phyloP scores from a whole-genome alignment of 139 green algal species.

The Trebouxia sp. region DNA sequence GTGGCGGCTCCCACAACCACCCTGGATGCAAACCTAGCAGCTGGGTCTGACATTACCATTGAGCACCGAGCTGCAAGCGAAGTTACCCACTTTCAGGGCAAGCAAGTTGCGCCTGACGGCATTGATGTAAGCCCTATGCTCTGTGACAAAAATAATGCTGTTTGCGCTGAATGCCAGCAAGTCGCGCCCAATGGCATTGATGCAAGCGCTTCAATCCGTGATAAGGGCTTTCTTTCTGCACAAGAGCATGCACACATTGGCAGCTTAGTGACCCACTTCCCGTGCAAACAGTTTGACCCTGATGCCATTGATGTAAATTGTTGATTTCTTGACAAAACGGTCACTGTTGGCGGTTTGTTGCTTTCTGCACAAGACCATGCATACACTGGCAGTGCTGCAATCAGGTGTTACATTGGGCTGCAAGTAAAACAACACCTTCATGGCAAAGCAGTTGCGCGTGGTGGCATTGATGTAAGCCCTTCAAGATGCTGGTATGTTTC shows the following conservation, averaged over 20 bases:
- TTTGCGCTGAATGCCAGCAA: not conserved
- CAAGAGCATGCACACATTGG: too few species aligned
- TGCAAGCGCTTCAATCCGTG: too few species aligned
- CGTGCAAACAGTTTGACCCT: slow-evolving; percentile 46
- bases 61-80: slow-evolving; percentile 82
- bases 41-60: slow-evolving; percentile 85
- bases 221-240: too few species aligned
- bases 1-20: slow-evolving; percentile 91
- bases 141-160: not conserved
- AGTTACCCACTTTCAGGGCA: slow-evolving; percentile 71
- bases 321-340: too few species aligned
- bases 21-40: slow-evolving; percentile 69
- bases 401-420: slow-evolving; percentile 67
- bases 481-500: too few species aligned
- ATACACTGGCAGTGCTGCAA: too few species aligned
- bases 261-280: slow-evolving; percentile 79
- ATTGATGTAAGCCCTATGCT: slow-evolving; percentile 50
- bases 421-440: slow-evolving; percentile 78
- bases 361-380: too few species aligned
- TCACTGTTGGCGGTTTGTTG: too few species aligned
- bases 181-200: too few species aligned
- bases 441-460: too few species aligned
- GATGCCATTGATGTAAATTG: too few species aligned
- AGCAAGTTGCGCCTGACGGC: slow-evolving; percentile 70
- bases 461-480: slow-evolving; percentile 62